These are phyloP conservation scores for Wickerhamia fluorescens DNA, from an alignment of 805 yeast genomes.

Conservation along the genomic window DNA sequence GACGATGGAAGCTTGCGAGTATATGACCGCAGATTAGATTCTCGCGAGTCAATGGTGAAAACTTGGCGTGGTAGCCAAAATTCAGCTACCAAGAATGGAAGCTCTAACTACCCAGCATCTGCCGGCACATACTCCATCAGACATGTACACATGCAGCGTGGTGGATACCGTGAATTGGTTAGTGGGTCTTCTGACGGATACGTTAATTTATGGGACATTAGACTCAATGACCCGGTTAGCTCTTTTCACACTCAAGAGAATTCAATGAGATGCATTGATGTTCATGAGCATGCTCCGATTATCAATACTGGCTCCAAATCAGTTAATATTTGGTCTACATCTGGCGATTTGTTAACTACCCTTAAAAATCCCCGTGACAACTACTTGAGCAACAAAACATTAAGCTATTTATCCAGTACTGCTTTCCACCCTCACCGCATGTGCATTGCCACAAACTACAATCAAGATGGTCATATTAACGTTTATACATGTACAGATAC, in stretches of 20 bases:
- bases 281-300: slow-evolving; percentile 96
- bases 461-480: slow-evolving; percentile 67
- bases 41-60: slow-evolving; percentile 79
- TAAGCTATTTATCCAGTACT: slow-evolving; percentile 55
- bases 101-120: slow-evolving; percentile 20
- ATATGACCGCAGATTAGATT: slow-evolving; percentile 81
- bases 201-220: slow-evolving; percentile 86
- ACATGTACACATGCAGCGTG: slow-evolving; percentile 91
- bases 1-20: slow-evolving; percentile 85
- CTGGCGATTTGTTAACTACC: slow-evolving; percentile 65
- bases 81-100: slow-evolving; percentile 4
- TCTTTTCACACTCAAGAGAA: slow-evolving; percentile 47
- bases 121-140: slow-evolving; percentile 49
- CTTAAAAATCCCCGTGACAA: slow-evolving; percentile 45
- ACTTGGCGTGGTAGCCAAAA: slow-evolving; percentile 51
- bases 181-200: slow-evolving; percentile 79
- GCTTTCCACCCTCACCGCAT: slow-evolving; percentile 90
- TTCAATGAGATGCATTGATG: slow-evolving; percentile 59
- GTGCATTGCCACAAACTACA: slow-evolving; percentile 82
- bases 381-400: slow-evolving; percentile 39
- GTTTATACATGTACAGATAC: slow-evolving; percentile 43
- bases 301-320: slow-evolving; percentile 81
- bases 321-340: slow-evolving; percentile 77
- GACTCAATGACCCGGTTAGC: slow-evolving; percentile 63
- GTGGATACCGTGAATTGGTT: slow-evolving; percentile 85